A percentile compares a stretch with the other conserved stretches of the same genome.
These are phyloP conservation scores for Lepidium africanum DNA, from an alignment of 345 rosid genomes.

Conservation along the genomic window DNA sequence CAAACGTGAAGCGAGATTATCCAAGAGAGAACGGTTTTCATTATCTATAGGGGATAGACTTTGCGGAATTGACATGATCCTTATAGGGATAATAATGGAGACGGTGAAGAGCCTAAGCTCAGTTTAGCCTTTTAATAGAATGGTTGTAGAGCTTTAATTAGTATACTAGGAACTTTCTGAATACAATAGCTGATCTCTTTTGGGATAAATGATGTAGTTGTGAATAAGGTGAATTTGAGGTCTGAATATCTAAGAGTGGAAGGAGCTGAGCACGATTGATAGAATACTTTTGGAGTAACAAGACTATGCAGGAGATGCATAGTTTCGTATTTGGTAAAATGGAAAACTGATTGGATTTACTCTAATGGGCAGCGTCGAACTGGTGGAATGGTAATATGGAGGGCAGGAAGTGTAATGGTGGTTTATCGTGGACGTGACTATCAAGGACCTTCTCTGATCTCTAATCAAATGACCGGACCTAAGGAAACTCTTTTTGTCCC, in stretches of 20 bases:
- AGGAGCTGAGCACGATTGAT: not conserved
- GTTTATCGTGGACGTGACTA: constrained; percentile 80
- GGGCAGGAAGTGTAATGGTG: constrained; percentile 96
- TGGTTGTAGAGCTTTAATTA: not conserved
- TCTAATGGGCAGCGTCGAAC: constrained; percentile 84
- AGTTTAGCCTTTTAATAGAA: not conserved
- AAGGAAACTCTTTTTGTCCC: constrained; percentile 62
- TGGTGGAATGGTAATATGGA: constrained; percentile 91
- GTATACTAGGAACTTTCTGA: not conserved
- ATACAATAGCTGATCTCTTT: not conserved
- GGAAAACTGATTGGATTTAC: constrained; percentile 20
- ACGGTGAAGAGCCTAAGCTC: not conserved
- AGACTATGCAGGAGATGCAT: constrained; percentile 20
- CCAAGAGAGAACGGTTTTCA: not conserved
- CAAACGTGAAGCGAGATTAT: not conserved
- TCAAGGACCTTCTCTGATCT: constrained; percentile 53
- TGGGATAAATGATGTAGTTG: not conserved
- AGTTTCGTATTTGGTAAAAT: not conserved
- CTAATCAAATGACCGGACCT: constrained; percentile 31
- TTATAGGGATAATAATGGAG: not conserved
- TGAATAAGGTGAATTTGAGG: not conserved
- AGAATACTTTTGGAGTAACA: not conserved
- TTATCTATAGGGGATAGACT: not conserved
- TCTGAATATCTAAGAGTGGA: not conserved
- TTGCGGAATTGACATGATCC: not conserved